phyloP scores from a whole-genome alignment of 306 rosid genomes.

The Acacia melanoxylon region DNA sequence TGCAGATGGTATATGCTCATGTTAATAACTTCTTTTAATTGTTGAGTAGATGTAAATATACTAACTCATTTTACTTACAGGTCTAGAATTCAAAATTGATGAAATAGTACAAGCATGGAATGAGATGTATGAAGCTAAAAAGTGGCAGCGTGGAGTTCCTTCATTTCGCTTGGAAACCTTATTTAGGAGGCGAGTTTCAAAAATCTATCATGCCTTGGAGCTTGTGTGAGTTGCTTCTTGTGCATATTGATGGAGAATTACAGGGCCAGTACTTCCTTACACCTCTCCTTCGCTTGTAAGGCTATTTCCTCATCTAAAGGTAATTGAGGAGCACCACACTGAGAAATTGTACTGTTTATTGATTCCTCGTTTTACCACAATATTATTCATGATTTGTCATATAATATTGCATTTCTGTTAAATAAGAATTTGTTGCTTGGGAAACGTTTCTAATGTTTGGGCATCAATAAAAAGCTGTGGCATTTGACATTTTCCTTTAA shows the following conservation, averaged over 20 bases:
- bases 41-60: background rate
- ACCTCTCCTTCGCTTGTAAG: constrained; percentile 15
- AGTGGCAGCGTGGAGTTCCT: constrained; percentile 46
- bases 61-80: constrained; percentile 29
- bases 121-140: constrained; percentile 63
- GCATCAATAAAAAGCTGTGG: background rate
- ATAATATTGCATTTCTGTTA: background rate
- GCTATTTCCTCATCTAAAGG: constrained; percentile 21
- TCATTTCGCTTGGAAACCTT: constrained; percentile 60
- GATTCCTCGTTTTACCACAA: background rate
- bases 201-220: constrained; percentile 46
- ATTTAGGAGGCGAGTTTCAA: constrained; percentile 53
- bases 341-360: background rate
- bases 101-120: constrained; percentile 65
- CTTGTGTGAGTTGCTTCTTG: constrained; percentile 28
- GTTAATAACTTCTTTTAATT: background rate
- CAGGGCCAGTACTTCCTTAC: background rate
- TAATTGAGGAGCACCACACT: background rate
- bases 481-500: background rate
- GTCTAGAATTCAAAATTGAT: constrained; percentile 55
- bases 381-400: background rate
- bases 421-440: background rate
- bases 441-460: background rate
- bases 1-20: constrained; percentile 39
- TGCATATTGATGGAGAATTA: constrained; percentile 1